A percentile compares a stretch with the other conserved stretches of the same genome.
These are phyloP conservation scores for Abortiporus biennis DNA, from an alignment of 1,284 basidiomycete genomes.

Conservation along the genomic window DNA sequence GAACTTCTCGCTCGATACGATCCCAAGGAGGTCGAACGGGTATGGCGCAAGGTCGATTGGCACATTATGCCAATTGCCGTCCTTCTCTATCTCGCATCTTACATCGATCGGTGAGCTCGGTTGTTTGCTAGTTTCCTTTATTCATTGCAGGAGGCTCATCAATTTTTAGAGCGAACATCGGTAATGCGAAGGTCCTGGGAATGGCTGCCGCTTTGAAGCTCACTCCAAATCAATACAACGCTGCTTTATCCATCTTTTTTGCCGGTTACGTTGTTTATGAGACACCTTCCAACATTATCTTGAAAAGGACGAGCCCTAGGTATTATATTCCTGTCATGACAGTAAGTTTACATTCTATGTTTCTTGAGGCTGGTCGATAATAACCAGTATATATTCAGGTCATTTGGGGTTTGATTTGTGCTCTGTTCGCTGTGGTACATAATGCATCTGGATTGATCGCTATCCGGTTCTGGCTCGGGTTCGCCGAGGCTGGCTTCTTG, in stretches of 20 bases:
- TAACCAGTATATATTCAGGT: constrained; percentile 13
- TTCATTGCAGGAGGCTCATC: not conserved
- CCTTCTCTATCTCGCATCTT: constrained; percentile 23
- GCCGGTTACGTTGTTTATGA: constrained; percentile 66
- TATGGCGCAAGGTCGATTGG: constrained; percentile 25
- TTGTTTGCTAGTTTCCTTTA: not conserved
- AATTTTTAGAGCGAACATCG: constrained; percentile 30
- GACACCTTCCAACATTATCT: constrained; percentile 40
- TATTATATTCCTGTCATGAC: constrained; percentile 39
- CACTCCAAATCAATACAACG: constrained; percentile 45
- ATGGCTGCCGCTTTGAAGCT: constrained; percentile 17
- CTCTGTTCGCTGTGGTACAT: constrained; percentile 39
- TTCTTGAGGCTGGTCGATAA: not conserved
- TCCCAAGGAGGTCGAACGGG: constrained; percentile 17
- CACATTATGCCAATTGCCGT: constrained; percentile 23
- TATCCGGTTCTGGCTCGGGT: constrained; percentile 58
- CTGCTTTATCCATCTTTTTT: constrained; percentile 58
- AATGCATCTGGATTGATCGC: constrained; percentile 47
- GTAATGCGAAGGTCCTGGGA: constrained; percentile 33
- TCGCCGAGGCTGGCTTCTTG: constrained; percentile 42
- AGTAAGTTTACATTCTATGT: constrained; percentile 13
- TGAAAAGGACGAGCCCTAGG: constrained; percentile 29
- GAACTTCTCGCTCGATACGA: constrained; percentile 10
- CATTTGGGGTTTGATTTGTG: constrained; percentile 19
- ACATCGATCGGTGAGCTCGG: constrained; percentile 24